phyloP scores from a whole-genome alignment of 2,329 filamentous ascomycete genomes.

The Fusarium virguliforme region DNA sequence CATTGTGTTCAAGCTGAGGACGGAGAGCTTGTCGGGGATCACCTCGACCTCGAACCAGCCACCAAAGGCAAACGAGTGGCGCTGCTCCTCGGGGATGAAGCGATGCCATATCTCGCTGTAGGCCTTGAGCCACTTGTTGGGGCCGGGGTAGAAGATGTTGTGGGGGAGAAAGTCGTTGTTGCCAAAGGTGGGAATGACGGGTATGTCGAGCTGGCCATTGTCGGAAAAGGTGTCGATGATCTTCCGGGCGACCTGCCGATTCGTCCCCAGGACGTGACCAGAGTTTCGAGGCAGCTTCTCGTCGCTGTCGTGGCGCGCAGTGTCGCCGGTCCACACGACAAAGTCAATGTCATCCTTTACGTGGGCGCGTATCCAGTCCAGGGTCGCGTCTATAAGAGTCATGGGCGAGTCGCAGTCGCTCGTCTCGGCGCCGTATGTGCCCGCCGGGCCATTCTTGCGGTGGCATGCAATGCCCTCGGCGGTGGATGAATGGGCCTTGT shows the following conservation, averaged over 20 bases:
- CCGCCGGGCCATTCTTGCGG: conserved; percentile 81
- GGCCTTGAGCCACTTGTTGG: conserved; percentile 86
- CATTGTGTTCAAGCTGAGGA: conserved; percentile 95
- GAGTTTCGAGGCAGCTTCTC: conserved; percentile 82
- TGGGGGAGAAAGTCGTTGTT: conserved; percentile 99
- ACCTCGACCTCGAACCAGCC: conserved; percentile 97
- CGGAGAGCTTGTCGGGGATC: conserved; percentile 85
- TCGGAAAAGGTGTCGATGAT: conserved; percentile 82
- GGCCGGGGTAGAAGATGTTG: conserved; percentile 90
- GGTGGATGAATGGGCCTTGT: conserved; percentile 83
- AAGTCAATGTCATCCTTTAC: conserved; percentile 88
- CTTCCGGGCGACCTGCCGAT: conserved; percentile 81
- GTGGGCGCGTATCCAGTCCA: conserved; percentile 88
- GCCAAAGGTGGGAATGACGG: conserved; percentile 90
- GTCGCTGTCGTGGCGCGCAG: conserved; percentile 90
- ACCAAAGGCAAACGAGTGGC: conserved; percentile 90
- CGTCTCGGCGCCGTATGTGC: conserved; percentile 86
- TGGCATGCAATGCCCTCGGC: conserved; percentile 82
- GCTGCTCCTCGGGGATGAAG: conserved; percentile 94
- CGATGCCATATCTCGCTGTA: conserved; percentile 85
- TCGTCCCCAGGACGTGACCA: conserved; percentile 83
- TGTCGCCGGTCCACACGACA: conserved; percentile 93
- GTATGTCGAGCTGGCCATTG: conserved; percentile 75
- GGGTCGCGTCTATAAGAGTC: conserved; percentile 87
- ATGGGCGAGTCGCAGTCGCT: conserved; percentile 91